These are phyloP conservation scores for Aspergillus fumigatiaffinis DNA, from an alignment of 2,329 filamentous ascomycete species.

Conservation along the genomic window DNA sequence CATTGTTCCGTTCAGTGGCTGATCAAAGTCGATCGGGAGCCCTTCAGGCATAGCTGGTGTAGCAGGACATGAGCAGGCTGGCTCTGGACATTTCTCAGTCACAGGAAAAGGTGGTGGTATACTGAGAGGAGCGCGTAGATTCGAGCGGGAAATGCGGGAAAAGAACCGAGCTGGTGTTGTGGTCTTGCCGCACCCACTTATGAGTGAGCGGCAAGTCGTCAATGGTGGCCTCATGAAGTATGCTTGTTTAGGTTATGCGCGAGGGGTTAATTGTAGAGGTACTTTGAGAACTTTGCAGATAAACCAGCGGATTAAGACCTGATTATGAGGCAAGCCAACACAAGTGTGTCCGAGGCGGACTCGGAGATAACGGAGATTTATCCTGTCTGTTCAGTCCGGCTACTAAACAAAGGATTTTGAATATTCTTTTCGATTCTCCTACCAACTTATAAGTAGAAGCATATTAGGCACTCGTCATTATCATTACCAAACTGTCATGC, in stretches of 20 bases:
- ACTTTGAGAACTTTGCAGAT: not conserved
- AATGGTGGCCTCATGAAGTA: conserved; percentile 13
- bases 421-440: not conserved
- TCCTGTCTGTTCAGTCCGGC: not conserved
- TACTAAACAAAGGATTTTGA: too few species aligned
- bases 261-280: not conserved
- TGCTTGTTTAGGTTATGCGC: not conserved
- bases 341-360: conserved; percentile 8
- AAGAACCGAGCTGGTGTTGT: conserved; percentile 14
- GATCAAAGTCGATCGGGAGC: conserved; percentile 69
- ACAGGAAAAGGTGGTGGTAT: conserved; percentile 45
- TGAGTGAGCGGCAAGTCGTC: conserved; percentile 4
- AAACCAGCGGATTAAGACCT: not conserved
- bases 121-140: conserved; percentile 26
- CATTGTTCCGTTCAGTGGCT: conserved; percentile 71
- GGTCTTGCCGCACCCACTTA: conserved; percentile 12
- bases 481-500: not conserved
- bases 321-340: not conserved
- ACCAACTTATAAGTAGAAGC: not conserved
- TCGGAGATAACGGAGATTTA: conserved; percentile 17
- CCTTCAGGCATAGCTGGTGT: conserved; percentile 66
- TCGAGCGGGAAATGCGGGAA: conserved; percentile 14
- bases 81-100: conserved; percentile 62
- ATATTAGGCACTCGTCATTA: not conserved
- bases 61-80: conserved; percentile 71